Evolutionary conservation across 148 eudicot species (phyloP), one percentile per base, ranked within the genome.

Genomic region (Silene latifolia): DNA sequence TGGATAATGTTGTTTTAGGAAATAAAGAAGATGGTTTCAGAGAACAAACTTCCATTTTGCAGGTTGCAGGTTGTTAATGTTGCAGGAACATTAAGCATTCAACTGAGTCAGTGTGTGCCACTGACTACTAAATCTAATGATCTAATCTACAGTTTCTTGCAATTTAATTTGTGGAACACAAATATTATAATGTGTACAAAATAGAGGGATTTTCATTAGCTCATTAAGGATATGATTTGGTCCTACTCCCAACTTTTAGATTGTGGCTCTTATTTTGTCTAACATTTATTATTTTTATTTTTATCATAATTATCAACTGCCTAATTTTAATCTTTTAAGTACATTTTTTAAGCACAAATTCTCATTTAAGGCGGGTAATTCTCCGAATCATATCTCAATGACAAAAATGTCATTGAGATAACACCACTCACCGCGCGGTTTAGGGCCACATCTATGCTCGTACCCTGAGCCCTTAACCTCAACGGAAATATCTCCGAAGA

Each of bases 61-160:
- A 24, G 56, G 56, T 11, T 51, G 56, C 56, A 51, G 56, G 64
- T 60, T 60, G 27, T 1, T 8, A 48, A 2, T 17, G 69, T 10
- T 19, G 42, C 29, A 13, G 63, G 21, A 39, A 56, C 44, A 35
- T 25, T 75, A 70, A 63, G 82, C 75, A 63, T 51, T 80, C 56
- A 51, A 51, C 18, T 51, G 56, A 51, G 56, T 51, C 56, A 51
- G 18, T 4, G 53, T 12, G 3, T 48, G 15, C 7, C 54, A 48
- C 17, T 11, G 54, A 48, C 54, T 48, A 27, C 29, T 27, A 27
- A 39, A 4, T 14, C 17, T 48, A 47, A 12, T 47, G 53, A 8
- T 8, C 12, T 47, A 51, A 51, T 51, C 56, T 51, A 14, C 56
- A 51, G 56, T 51, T 51, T 2, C 0, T 51, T 51, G 56, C 56